These are phyloP conservation scores for Globisporangium sylvaticum DNA, from an alignment of 352 stramenopile species.

Conservation along the genomic window DNA sequence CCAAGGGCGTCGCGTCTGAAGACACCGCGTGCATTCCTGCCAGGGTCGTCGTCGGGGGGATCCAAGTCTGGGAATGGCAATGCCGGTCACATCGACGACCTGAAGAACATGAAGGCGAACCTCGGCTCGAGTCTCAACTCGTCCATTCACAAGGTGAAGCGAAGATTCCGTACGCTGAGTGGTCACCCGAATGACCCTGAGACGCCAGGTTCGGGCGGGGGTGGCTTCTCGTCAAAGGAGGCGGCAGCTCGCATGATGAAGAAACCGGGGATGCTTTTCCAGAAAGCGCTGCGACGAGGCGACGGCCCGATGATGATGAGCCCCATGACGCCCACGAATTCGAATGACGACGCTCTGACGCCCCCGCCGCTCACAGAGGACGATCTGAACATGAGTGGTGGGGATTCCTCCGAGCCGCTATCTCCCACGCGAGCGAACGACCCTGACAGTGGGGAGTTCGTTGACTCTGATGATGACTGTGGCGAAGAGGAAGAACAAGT, in stretches of 20 bases:
- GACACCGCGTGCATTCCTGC: constrained; percentile 37
- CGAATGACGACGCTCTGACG: constrained; percentile 25
- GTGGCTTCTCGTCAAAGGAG: constrained; percentile 23
- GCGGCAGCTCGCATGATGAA: constrained; percentile 70
- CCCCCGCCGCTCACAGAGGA: constrained; percentile 20
- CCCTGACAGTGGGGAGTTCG: background rate
- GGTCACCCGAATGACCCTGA: constrained; percentile 44
- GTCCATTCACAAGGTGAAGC: constrained; percentile 72
- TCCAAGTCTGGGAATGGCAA: constrained; percentile 18
- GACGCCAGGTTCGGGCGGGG: background rate
- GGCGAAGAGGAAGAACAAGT: constrained; percentile 14
- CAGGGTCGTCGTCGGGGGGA: constrained; percentile 5
- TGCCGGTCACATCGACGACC: constrained; percentile 49
- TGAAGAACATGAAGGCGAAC: constrained; percentile 75
- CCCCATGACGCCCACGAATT: constrained; percentile 21
- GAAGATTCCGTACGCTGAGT: constrained; percentile 56
- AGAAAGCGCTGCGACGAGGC: constrained; percentile 41
- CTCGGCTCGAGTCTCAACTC: constrained; percentile 69
- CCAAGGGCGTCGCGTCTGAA: constrained; percentile 50
- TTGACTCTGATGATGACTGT: background rate
- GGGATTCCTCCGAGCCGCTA: constrained; percentile 10
- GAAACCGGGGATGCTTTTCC: constrained; percentile 55
- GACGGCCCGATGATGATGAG: constrained; percentile 14
- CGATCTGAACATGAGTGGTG: constrained; percentile 10
- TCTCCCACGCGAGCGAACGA: background rate